phyloP scores from a whole-genome alignment of 2,329 filamentous ascomycete species.

The Cercospora beticola region DNA sequence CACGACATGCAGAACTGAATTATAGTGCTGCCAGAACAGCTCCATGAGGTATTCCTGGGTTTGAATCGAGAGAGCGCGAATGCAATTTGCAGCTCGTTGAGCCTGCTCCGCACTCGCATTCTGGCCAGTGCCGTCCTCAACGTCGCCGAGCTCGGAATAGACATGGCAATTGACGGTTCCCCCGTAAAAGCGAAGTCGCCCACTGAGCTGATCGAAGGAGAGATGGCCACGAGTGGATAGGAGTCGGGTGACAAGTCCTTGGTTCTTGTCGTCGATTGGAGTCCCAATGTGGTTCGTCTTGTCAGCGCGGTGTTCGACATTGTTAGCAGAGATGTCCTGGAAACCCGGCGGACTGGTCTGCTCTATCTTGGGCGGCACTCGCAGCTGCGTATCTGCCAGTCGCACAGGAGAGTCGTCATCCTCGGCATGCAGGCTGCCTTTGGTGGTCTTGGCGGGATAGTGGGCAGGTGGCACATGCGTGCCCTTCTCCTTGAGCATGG shows the following conservation, averaged over 20 bases:
- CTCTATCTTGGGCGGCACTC: conserved; percentile 14
- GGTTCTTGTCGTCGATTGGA: conserved; percentile 28
- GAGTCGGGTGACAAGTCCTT: conserved; percentile 27
- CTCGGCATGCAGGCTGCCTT: conserved; percentile 24
- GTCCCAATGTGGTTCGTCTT: conserved; percentile 20
- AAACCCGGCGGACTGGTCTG: conserved; percentile 22
- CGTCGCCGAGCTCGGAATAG: conserved; percentile 25
- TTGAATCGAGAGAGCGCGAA: conserved; percentile 26
- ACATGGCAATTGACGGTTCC: conserved; percentile 32
- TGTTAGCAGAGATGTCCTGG: conserved; percentile 18
- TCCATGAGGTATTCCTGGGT: conserved; percentile 32
- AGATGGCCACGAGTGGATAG: conserved; percentile 31
- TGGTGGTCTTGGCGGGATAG: conserved; percentile 32
- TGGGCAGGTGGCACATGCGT: conserved; percentile 23
- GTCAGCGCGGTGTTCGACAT: conserved; percentile 17
- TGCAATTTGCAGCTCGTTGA: conserved; percentile 27
- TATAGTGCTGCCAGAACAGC: conserved; percentile 33
- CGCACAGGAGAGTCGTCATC: conserved; percentile 26
- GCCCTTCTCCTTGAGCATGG: conserved; percentile 29
- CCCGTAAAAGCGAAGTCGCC: conserved; percentile 29
- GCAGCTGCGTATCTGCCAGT: neutral
- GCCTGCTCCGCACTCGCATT: conserved; percentile 24
- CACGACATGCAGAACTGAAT: conserved; percentile 30
- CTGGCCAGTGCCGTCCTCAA: conserved; percentile 20
- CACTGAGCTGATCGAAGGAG: conserved; percentile 30